Percentiles rank a stretch among this genome's conserved stretches.
Evolutionary conservation across 2,329 filamentous ascomycete genomes (phyloP).

Genomic region (Trichoderma sp.): DNA sequence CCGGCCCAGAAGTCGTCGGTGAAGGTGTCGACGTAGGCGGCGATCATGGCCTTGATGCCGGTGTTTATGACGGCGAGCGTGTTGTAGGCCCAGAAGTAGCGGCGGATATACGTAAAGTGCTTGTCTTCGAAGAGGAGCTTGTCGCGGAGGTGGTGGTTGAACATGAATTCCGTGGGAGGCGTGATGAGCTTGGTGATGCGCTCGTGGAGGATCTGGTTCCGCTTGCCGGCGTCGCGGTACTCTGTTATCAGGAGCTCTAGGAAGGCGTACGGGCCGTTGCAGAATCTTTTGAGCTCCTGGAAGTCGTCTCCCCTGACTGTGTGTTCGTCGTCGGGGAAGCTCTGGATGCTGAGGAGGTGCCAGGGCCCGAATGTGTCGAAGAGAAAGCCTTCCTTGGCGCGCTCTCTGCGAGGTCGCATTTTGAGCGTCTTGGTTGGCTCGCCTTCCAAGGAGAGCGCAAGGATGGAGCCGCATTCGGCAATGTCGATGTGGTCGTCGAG

Average conservation of each 20-base stretch:
- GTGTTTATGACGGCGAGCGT: conserved; percentile 62
- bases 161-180: conserved; percentile 60
- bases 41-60: conserved; percentile 59
- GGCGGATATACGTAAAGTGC: conserved; percentile 60
- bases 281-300: conserved; percentile 51
- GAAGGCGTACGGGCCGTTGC: conserved; percentile 64
- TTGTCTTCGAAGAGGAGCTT: conserved; percentile 62
- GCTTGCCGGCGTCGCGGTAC: conserved; percentile 60
- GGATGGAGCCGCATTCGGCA: conserved; percentile 59
- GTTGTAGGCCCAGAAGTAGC: conserved; percentile 65
- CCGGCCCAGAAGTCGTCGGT: conserved; percentile 61
- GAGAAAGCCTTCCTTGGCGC: conserved; percentile 52
- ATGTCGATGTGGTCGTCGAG: conserved; percentile 57
- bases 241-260: conserved; percentile 59
- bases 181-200: conserved; percentile 61
- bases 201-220: conserved; percentile 59
- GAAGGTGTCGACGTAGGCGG: conserved; percentile 59
- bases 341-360: conserved; percentile 61
- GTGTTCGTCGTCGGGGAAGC: conserved; percentile 60
- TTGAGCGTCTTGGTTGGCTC: conserved; percentile 51
- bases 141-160: conserved; percentile 56
- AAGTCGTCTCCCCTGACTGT: conserved; percentile 58
- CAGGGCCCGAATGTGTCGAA: conserved; percentile 62
- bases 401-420: conserved; percentile 51
- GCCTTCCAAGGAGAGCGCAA: conserved; percentile 59